Evolutionary conservation across 2,329 filamentous ascomycete species (phyloP), one percentile per base, ranked within the genome.

Genomic region (Huntiella abstrusa): DNA sequence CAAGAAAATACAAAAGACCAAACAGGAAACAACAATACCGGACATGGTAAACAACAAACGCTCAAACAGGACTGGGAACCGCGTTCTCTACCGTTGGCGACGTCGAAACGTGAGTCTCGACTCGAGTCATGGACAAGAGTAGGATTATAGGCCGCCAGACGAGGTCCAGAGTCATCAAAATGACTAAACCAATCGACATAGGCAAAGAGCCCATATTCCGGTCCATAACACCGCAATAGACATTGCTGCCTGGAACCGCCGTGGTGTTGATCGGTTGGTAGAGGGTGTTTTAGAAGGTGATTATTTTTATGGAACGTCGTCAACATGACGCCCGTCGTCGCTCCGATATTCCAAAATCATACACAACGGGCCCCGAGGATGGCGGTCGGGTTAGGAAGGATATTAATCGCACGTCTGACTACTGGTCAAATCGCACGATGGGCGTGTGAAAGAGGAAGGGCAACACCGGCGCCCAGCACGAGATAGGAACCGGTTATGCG

Each of bases 251-350:
- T 28, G 22, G 5, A 28, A 28, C 22, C 22, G 22, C 22, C 22
- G 22, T 28, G 22, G 22, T 28, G 33, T 34, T 12, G 36, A 40
- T n/a, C 33, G 35, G 16, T 16, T 36, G 15, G 42, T 36, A 43
- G 33, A 39, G 36, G 45, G 36, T 49, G 44, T 49, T 46, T 46
- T 49, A 36, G 44, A 49, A 49, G 19, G 10, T 22, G 28, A 44
- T 47, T 49, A 46, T 49, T 43, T 37, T 46, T 33, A 45, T 35
- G 42, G 28, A 35, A 44, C 28, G 41, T 47, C 39, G 41, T 49
- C 41, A 16, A 28, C 34, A 41, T 39, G 28, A 41, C 44, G 44
- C 48, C 44, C 48, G 44, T 41, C 48, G 40, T 46, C 48, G 44
- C 48, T 43, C 40, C 43, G 33, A 49, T 36, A 39, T 46, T 41